Evolutionary conservation across 176 grass and related monocot species (phyloP).

Genomic region (Oryza officinalis): DNA sequence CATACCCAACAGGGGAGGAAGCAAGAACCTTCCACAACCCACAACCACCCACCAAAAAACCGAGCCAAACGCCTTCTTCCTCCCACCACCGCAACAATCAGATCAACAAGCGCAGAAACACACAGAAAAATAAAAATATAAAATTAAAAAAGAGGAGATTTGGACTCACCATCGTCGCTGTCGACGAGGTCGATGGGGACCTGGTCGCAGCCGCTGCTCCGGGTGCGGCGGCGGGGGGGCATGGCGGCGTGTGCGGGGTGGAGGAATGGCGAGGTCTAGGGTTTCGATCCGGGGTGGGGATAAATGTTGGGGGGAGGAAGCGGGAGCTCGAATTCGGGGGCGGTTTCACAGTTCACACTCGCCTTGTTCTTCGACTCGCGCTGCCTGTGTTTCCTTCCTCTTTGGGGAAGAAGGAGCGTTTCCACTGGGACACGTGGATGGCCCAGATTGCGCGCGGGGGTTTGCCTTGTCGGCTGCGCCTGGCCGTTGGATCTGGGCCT

Average conservation of each 20-base stretch:
- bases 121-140: neutral
- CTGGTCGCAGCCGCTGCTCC: neutral
- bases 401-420: neutral
- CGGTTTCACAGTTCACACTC: neutral
- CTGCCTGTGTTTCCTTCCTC: neutral
- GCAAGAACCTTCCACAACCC: neutral
- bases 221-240: neutral
- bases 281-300: neutral
- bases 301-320: neutral
- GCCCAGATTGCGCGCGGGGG: fast-evolving
- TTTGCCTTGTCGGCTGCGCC: neutral
- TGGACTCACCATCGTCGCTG: slow-evolving; percentile 33
- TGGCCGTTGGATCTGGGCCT: neutral
- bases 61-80: neutral
- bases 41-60: neutral
- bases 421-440: neutral
- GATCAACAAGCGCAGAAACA: neutral
- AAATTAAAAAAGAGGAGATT: neutral
- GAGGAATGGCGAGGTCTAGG: neutral
- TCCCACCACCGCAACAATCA: neutral
- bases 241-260: neutral
- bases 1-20: neutral
- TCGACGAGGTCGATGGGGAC: slow-evolving; percentile 43
- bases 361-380: neutral
- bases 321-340: slow-evolving; percentile 19